Evolutionary conservation across 2,329 filamentous ascomycete genomes (phyloP), one percentile per base, ranked within the genome.

Genomic region (Macrophomina phaseolina): DNA sequence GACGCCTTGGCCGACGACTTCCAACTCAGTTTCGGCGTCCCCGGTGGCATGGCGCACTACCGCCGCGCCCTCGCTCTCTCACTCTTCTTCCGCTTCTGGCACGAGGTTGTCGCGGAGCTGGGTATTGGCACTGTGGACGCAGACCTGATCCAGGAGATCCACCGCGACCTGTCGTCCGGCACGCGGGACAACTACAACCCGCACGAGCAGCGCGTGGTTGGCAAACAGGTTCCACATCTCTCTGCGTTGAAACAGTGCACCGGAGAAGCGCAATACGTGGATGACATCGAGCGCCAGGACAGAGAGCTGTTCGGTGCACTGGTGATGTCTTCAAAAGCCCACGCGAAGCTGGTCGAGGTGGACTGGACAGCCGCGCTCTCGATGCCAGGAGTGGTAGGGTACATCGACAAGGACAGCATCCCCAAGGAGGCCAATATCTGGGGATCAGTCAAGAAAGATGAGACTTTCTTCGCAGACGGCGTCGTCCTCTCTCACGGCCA

Each of bases 1-100:
- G 90, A 87, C 72, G 90, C 92, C 0, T 81, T 98, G 28, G 91
- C 91, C 63, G 82, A 86, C 48, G 94, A 98, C 73, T 98, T 97
- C 74, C 86, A 95, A 74, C 85, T 98, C 40, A 84, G 87, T 2
- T 98, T 94, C 73, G 89, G 92, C 64, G 95, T 98, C 0, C 94
- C 94, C 0, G 94, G 95, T 70, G 94, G 94, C 30, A 98, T 98
- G 95, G 94, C 94, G 0, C 95, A 93, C 1, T 98, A 97, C 75
- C 86, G 94, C 36, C 96, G 94, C 76, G 92, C 93, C 1, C 81
- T 98, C 11, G 93, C 94, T 0, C 82, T 97, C 61, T 91, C 93
- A 0, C 94, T 98, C 81, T 98, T 98, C 80, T 97, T 97, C 79
- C 88, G 93, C n/a, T 98, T 97, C 79, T 97, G 97, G 77, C 91